These are phyloP conservation scores for Glycine latifolia DNA, from an alignment of 306 rosid genomes.

Conservation along the genomic window DNA sequence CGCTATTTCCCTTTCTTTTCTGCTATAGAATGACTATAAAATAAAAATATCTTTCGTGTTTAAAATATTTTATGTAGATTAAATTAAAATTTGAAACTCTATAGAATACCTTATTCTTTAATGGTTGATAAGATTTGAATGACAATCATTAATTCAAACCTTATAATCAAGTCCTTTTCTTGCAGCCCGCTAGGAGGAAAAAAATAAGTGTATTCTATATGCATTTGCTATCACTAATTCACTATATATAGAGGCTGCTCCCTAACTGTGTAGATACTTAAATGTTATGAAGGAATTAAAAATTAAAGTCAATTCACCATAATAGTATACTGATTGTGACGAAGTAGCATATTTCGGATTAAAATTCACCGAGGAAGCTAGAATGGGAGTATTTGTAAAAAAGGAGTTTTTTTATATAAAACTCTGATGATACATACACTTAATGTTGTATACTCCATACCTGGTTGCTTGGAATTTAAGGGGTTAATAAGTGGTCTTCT, in stretches of 20 bases:
- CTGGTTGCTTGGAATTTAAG: slow-evolving; percentile 20
- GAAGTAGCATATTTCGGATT: slow-evolving; percentile 3
- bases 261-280: neutral
- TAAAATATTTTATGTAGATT: no score
- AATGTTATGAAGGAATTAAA: neutral
- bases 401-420: neutral
- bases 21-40: no score
- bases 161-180: no score
- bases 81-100: no score
- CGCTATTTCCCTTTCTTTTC: no score
- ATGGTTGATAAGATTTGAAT: no score
- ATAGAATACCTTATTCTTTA: no score
- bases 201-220: neutral
- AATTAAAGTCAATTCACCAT: neutral
- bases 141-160: no score
- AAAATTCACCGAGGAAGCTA: slow-evolving; percentile 2
- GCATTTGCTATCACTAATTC: slow-evolving; percentile 3
- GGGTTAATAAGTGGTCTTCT: slow-evolving; percentile 8
- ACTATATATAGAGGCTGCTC: neutral
- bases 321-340: neutral
- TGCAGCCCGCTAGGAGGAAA: neutral
- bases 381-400: neutral
- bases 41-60: no score
- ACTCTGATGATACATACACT: neutral
- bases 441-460: neutral